Evolutionary conservation across 495 filamentous ascomycete species (phyloP).

Genomic region (Daldinia bambusicola): DNA sequence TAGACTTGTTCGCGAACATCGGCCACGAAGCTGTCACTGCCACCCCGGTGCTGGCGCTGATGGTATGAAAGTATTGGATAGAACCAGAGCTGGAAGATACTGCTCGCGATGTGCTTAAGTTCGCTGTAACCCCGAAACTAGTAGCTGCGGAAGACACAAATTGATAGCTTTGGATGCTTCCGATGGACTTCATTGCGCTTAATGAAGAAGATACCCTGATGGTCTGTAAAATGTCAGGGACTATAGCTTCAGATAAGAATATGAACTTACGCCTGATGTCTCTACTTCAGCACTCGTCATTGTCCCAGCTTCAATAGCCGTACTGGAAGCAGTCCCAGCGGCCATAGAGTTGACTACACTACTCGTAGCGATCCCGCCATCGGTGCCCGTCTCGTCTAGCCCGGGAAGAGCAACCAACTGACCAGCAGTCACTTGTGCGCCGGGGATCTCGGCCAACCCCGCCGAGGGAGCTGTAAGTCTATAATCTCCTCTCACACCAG

Average conservation of each 20-base stretch:
- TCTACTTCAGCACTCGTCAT: constrained; percentile 8
- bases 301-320: constrained; percentile 12
- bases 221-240: constrained; percentile 13
- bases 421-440: constrained; percentile 31
- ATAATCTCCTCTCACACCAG: not conserved
- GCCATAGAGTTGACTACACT: constrained; percentile 12
- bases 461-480: not conserved
- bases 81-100: constrained; percentile 6
- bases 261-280: constrained; percentile 17
- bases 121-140: constrained; percentile 12
- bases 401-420: constrained; percentile 37
- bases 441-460: constrained; percentile 21
- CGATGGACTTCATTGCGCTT: constrained; percentile 1
- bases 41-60: constrained; percentile 2
- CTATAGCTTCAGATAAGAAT: not conserved
- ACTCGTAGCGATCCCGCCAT: constrained; percentile 6
- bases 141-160: constrained; percentile 11
- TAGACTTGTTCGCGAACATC: constrained; percentile 16
- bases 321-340: constrained; percentile 8
- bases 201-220: not conserved
- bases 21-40: not conserved
- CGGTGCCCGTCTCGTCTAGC: constrained; percentile 1
- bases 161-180: constrained; percentile 31
- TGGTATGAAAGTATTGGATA: constrained; percentile 29
- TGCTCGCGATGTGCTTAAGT: constrained; percentile 9